A percentile compares a stretch with the other conserved stretches of the same genome.
These are phyloP conservation scores for Neurospora sp. DNA, from an alignment of 495 filamentous ascomycete genomes.

Conservation along the genomic window DNA sequence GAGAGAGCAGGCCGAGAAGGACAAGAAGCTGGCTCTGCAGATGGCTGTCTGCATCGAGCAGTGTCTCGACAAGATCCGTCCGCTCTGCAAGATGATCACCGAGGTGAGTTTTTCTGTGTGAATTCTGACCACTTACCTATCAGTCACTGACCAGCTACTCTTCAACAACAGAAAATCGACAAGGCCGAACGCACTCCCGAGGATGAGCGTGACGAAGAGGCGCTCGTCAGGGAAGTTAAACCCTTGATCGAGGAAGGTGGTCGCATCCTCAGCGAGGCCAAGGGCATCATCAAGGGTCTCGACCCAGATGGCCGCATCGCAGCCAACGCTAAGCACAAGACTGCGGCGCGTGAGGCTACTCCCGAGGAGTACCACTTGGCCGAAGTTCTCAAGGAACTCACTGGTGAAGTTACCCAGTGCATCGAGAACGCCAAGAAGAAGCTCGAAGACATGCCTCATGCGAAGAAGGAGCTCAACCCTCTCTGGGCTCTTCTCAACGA, in stretches of 20 bases:
- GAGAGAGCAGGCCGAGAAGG: conserved; percentile 51
- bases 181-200: conserved; percentile 72
- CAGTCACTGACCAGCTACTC: conserved; percentile 1
- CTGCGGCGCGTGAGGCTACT: conserved; percentile 69
- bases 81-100: conserved; percentile 79
- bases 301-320: conserved; percentile 83
- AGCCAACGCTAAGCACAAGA: conserved; percentile 75
- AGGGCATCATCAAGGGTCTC: conserved; percentile 80
- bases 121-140: background rate
- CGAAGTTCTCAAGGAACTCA: conserved; percentile 68
- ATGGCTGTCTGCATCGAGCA: conserved; percentile 66
- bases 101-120: conserved; percentile 45
- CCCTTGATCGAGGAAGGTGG: conserved; percentile 79
- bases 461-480: conserved; percentile 88
- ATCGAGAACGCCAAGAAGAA: conserved; percentile 80
- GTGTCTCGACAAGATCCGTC: conserved; percentile 73
- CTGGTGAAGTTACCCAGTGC: conserved; percentile 53
- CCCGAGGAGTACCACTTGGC: conserved; percentile 82
- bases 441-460: conserved; percentile 83
- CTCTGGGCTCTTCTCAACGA: conserved; percentile 75
- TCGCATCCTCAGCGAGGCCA: conserved; percentile 75
- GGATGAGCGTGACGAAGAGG: conserved; percentile 86
- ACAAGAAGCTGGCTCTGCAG: conserved; percentile 66
- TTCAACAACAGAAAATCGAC: conserved; percentile 52
- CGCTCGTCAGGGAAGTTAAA: conserved; percentile 73